Conservation (phyloP, 1,284 basidiomycete species). For the Phlebopus sp. region DNA sequence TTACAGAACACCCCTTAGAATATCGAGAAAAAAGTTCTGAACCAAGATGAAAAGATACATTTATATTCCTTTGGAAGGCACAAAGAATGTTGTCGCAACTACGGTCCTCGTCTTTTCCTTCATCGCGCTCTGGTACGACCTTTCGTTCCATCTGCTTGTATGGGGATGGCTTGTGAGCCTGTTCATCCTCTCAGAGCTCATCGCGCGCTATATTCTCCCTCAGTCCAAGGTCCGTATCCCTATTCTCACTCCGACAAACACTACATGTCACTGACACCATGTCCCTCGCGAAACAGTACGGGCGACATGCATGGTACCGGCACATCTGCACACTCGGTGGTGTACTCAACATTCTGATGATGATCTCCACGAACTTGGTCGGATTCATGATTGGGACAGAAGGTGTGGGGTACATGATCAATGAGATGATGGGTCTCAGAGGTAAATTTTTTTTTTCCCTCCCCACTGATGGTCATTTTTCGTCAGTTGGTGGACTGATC, state of each 20-base stretch:
- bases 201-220: constrained; percentile 54
- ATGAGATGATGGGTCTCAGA: constrained; percentile 60
- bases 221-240: too few species aligned
- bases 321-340: constrained; percentile 85
- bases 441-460: constrained; percentile 42
- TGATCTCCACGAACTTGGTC: constrained; percentile 93
- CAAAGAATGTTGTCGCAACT: constrained; percentile 62
- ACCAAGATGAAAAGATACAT: constrained; percentile 65
- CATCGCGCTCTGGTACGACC: constrained; percentile 98
- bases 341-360: constrained; percentile 83
- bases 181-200: constrained; percentile 88
- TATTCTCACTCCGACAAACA: too few species aligned
- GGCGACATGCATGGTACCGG: constrained; percentile 73
- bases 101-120: constrained; percentile 91
- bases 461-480: not conserved
- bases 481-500: not conserved
- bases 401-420: constrained; percentile 71
- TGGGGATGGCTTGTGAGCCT: constrained; percentile 97
- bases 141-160: constrained; percentile 83
- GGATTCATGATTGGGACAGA: constrained; percentile 94
- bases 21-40: not conserved
- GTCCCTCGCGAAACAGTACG: constrained; percentile 51
- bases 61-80: constrained; percentile 90
- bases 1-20: too few species aligned
- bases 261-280: constrained; percentile 1